These are phyloP conservation scores for Aureobasidium sp. DNA, from an alignment of 2,329 filamentous ascomycete species.

Conservation along the genomic window DNA sequence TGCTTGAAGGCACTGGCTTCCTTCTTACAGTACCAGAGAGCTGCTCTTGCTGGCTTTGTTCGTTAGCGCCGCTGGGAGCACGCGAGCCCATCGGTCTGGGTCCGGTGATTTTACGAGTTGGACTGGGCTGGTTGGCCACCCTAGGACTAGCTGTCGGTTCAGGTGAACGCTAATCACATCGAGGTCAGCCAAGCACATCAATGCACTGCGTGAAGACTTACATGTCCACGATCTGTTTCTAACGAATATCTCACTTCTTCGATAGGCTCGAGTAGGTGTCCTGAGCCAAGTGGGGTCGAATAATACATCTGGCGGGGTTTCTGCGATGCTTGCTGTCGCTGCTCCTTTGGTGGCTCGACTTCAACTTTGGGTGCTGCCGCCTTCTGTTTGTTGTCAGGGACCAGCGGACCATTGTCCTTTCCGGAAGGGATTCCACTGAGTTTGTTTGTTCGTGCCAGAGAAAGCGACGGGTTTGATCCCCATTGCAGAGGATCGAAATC, in stretches of 20 bases:
- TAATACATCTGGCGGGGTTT: slow-evolving; percentile 19
- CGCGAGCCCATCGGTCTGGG: slow-evolving; percentile 38
- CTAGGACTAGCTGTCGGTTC: slow-evolving; percentile 8
- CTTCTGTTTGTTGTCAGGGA: slow-evolving; percentile 36
- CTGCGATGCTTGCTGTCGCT: slow-evolving; percentile 1
- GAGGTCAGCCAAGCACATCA: neutral
- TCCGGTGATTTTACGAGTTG: slow-evolving; percentile 36
- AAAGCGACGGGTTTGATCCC: slow-evolving; percentile 37
- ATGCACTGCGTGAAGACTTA: slow-evolving; percentile 13
- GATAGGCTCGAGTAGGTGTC: slow-evolving; percentile 39
- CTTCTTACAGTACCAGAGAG: slow-evolving; percentile 16
- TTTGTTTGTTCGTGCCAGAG: slow-evolving; percentile 17
- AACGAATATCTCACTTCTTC: slow-evolving; percentile 42
- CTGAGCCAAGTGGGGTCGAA: slow-evolving; percentile 27
- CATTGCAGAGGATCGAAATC: slow-evolving; percentile 39
- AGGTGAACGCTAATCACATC: slow-evolving; percentile 3
- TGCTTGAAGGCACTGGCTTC: slow-evolving; percentile 15
- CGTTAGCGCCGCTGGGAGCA: slow-evolving; percentile 14
- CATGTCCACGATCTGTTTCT: slow-evolving; percentile 35
- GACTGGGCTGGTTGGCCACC: neutral
- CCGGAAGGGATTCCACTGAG: slow-evolving; percentile 40
- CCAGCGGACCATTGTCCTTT: slow-evolving; percentile 48
- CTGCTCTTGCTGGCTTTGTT: neutral
- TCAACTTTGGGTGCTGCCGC: slow-evolving; percentile 14
- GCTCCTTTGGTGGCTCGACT: slow-evolving; percentile 3